These are phyloP conservation scores for Coniochaeta prunicola DNA, from an alignment of 2,329 filamentous ascomycete genomes.

Conservation along the genomic window DNA sequence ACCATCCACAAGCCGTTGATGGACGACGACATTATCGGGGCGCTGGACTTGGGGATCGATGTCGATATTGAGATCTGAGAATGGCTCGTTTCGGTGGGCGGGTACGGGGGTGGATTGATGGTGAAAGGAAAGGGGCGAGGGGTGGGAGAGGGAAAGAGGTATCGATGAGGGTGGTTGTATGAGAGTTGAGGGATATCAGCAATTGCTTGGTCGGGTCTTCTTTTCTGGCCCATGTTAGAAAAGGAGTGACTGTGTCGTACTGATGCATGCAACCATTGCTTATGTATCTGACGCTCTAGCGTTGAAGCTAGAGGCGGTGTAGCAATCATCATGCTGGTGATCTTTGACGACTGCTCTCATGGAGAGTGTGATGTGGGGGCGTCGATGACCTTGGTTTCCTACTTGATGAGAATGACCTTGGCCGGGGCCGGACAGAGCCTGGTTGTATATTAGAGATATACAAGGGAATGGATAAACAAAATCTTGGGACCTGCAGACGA, in stretches of 20 bases:
- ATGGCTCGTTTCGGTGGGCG: too few relatives aligned
- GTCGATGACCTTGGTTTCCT: too few relatives aligned
- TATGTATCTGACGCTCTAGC: not conserved
- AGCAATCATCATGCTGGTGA: not conserved
- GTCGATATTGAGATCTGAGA: constrained; percentile 56
- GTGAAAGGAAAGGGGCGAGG: not conserved
- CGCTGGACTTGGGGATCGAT: constrained; percentile 85
- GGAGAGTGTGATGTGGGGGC: too few relatives aligned
- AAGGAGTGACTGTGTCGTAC: not conserved
- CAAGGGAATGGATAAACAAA: too few relatives aligned
- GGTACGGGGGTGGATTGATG: not conserved
- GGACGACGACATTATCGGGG: constrained; percentile 89
- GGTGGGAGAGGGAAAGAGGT: not conserved
- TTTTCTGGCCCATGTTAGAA: not conserved
- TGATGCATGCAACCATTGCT: not conserved
- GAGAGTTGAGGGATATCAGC: not conserved
- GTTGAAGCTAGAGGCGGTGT: not conserved
- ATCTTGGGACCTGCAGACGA: too few relatives aligned
- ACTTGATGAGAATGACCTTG: too few relatives aligned
- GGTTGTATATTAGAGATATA: too few relatives aligned
- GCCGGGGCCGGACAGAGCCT: too few relatives aligned
- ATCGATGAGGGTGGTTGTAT: not conserved
- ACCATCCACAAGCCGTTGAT: constrained; percentile 72
- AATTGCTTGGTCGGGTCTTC: not conserved
- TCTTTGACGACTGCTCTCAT: not conserved